These are phyloP conservation scores for Boletus edulis DNA, from an alignment of 768 basidiomycete genomes.

Conservation along the genomic window DNA sequence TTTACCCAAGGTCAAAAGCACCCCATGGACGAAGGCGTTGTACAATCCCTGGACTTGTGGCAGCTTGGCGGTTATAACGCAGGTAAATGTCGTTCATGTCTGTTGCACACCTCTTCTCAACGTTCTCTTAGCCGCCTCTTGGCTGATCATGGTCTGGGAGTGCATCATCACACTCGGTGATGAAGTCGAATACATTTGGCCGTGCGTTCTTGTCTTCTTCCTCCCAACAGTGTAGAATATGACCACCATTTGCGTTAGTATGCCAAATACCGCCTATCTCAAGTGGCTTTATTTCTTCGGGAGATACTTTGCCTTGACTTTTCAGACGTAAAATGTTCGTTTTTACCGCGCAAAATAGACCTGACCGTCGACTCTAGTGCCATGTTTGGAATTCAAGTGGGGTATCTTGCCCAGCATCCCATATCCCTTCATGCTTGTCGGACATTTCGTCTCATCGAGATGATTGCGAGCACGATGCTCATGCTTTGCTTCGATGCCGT, in stretches of 20 bases:
- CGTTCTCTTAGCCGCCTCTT: constrained; percentile 7
- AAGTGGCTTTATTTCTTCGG: constrained; percentile 30
- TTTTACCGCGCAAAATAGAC: background rate
- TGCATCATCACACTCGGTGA: constrained; percentile 12
- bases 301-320: constrained; percentile 15
- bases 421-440: constrained; percentile 8
- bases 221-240: background rate
- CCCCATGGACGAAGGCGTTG: background rate
- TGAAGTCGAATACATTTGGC: constrained; percentile 23
- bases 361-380: constrained; percentile 6
- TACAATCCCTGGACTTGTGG: background rate
- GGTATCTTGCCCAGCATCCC: background rate
- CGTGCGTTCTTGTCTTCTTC: constrained; percentile 13
- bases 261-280: constrained; percentile 10
- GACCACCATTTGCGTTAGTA: constrained; percentile 2
- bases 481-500: constrained; percentile 18
- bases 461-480: constrained; percentile 5
- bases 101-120: background rate
- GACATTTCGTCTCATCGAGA: constrained; percentile 12
- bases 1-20: background rate
- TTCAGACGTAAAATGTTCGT: constrained; percentile 13
- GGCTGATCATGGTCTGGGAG: constrained; percentile 18
- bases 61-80: constrained; percentile 7
- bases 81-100: background rate
- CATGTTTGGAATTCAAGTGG: constrained; percentile 4